Base-by-base conservation (phyloP, 148 eudicot genomes). In the Euryodendron excelsum region DNA sequence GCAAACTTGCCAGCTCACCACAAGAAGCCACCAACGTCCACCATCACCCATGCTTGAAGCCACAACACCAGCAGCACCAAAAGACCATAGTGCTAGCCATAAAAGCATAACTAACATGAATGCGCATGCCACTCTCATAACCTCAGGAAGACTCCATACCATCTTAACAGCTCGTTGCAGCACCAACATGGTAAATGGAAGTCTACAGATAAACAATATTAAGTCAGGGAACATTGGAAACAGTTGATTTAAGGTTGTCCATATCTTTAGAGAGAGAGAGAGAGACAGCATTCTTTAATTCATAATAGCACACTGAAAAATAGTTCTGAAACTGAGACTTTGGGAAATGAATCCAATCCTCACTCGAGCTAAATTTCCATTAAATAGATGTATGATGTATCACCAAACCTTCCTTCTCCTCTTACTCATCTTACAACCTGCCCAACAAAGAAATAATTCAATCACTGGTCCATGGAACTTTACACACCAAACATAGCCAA, bases 1-100 rank as follows among this genome's bases (percentile, higher is more conserved):
- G 82, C 84, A 90, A 88, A 96, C 94, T 90, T 90, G 93, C 94
- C 98, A 79, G 91, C 99, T 96, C 94, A 96, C 99, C 99, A 87
- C 86, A 89, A 96, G 99, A 83, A 96, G 92, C 96, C 94, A 93
- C 99, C 99, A 96, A 78, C 92, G 89, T 77, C 98, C 94, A 78
- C 91, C 71, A 71, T 91, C 99, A 56, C 93, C 91, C 72, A 93
- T 73, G 82, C 93, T 90, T 80, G 90, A 90, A 79, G 99, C 98
- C 74, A 94, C 94, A 81, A 94, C 91, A 41, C 97, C 98, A 83
- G 98, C 90, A 58, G 90, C 94, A 78, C 98, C 98, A 72, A 94
- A 94, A 39, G 98, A 92, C 98, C 98, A 94, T 47, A 94, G 76
- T 20, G 88, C 87, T 82, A 94, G 90, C 98, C 98, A 94, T 59